These are phyloP conservation scores for Elsinoe batatas DNA, from an alignment of 2,329 filamentous ascomycete genomes.

Conservation along the genomic window DNA sequence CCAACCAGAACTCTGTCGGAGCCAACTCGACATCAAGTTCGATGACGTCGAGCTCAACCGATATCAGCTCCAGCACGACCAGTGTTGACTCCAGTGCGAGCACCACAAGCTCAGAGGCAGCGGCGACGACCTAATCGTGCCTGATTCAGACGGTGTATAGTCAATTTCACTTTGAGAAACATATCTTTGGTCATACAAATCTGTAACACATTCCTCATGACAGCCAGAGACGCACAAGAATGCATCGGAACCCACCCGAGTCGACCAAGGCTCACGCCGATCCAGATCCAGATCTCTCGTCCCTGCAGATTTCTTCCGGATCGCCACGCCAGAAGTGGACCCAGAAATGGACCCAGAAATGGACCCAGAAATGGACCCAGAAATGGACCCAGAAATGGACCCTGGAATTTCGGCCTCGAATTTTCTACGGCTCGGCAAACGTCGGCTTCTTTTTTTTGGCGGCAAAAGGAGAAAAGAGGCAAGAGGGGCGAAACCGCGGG, in stretches of 20 bases:
- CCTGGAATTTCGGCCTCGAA: background rate
- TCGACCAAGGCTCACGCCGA: background rate
- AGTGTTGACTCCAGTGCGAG: background rate
- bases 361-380: background rate
- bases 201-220: no score
- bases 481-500: background rate
- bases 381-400: background rate
- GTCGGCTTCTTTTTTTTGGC: background rate
- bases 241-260: background rate
- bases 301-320: slow-evolving; percentile 8
- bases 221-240: background rate
- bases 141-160: background rate
- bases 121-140: background rate
- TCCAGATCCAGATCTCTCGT: slow-evolving; percentile 7
- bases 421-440: background rate
- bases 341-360: background rate
- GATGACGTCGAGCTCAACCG: background rate
- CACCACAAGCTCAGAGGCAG: background rate
- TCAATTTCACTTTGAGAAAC: background rate
- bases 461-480: background rate
- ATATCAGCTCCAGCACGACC: background rate
- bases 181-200: background rate
- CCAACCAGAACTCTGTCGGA: background rate
- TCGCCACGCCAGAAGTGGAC: background rate
- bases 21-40: background rate